Base-by-base conservation (phyloP, 73 alveolate genomes). In the Paramecium octaurelia region DNA sequence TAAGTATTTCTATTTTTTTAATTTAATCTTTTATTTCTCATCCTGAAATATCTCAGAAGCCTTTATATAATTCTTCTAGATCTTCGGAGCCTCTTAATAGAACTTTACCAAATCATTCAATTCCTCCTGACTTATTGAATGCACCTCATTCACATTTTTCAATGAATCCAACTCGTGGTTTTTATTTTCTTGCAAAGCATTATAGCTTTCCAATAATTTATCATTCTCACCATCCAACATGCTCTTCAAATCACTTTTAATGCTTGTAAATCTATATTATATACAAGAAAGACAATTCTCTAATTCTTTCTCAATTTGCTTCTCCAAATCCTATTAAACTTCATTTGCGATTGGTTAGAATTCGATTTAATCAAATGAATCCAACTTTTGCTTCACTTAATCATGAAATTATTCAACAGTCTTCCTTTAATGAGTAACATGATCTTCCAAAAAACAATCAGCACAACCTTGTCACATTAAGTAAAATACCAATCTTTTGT, bases 401-500 rank as follows among this genome's bases (percentile, higher is more conserved):
- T 73, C 87, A 34, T 40, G 24, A 36, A 73, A 36, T 36, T 34
- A 36, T 20, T 21, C 87, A 12, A 40, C 43, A 27, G 60, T 34
- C 87, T 31, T 73, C 35, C 87, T 73, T 36, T 36, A 34, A 73
- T 73, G 87, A 27, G 60, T 73, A 21, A 73, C 58, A 40, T 73
- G 87, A 73, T 73, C 87, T 21, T 73, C 87, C n/a, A 73, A 40
- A 73, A 73, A 73, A 40, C 87, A 73, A 73, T 73, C 87, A 36
- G 87, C 57, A 73, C 87, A 73, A 36, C 87, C 87, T 73, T 27
- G n/a, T 20, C 35, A 21, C 43, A 36, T 34, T 73, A 36, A 27
- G 43, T 27, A 35, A 10, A 21, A 73, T 73, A 73, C 87, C 87
- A 36, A 73, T 36, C 21, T 73, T 73, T 18, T 34, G 12, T 40